Conservation (phyloP, 331 rosid species). For the Prunus yedoensis region DNA sequence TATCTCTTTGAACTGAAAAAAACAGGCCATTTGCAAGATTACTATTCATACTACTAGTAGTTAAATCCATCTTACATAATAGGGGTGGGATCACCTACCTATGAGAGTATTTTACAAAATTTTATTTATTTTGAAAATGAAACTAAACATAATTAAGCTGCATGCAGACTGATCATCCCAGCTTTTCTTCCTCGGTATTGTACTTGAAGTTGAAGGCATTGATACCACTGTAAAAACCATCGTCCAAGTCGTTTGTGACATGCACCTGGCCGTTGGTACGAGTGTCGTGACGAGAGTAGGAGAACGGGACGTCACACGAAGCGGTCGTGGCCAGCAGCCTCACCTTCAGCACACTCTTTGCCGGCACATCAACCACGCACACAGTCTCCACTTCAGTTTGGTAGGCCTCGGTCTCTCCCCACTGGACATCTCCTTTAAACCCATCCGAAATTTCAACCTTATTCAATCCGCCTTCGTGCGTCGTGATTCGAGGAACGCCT, state of each 20-base stretch:
- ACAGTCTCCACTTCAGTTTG: not conserved
- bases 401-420: conserved; percentile 12
- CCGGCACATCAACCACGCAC: not conserved
- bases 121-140: too few relatives aligned
- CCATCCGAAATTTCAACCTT: not conserved
- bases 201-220: conserved; percentile 12
- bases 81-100: too few relatives aligned
- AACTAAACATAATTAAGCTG: too few relatives aligned
- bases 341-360: not conserved
- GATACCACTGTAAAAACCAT: conserved; percentile 12
- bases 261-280: not conserved
- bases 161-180: not conserved
- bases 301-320: conserved; percentile 9
- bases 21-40: too few relatives aligned
- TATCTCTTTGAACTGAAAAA: too few relatives aligned
- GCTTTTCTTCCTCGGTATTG: not conserved
- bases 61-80: too few relatives aligned
- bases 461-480: not conserved
- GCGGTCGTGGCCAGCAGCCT: not conserved
- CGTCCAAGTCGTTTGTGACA: not conserved
- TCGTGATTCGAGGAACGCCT: not conserved
- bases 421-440: not conserved
- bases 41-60: too few relatives aligned
- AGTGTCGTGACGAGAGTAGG: conserved; percentile 6
- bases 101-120: too few relatives aligned